phyloP scores from a whole-genome alignment of 768 basidiomycete species.

The Mycena albidolilacea region DNA sequence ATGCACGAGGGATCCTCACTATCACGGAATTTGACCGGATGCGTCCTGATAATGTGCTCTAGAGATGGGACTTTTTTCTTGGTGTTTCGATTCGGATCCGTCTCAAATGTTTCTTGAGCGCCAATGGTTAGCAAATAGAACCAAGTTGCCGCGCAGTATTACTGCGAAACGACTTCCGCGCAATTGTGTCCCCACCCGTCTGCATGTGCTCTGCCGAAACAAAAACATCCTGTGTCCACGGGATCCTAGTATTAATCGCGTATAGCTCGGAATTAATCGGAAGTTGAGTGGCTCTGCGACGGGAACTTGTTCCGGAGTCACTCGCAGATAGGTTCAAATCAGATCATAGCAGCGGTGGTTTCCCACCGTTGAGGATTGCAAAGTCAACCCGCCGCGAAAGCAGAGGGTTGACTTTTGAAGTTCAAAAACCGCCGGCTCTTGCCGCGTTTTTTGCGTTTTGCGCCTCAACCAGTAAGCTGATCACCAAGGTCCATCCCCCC shows the following conservation, averaged over 20 bases:
- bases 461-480: too few relatives aligned
- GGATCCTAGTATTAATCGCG: constrained; percentile 6
- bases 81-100: not conserved
- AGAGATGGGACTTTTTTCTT: too few relatives aligned
- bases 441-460: too few relatives aligned
- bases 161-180: constrained; percentile 4
- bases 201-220: constrained; percentile 4
- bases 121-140: not conserved
- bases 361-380: too few relatives aligned
- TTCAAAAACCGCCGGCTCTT: too few relatives aligned
- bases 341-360: too few relatives aligned
- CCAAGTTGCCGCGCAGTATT: constrained; percentile 2
- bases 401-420: too few relatives aligned
- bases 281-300: not conserved
- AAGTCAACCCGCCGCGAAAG: too few relatives aligned
- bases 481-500: too few relatives aligned
- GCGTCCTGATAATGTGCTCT: too few relatives aligned
- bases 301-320: constrained; percentile 7
- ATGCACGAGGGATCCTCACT: too few relatives aligned
- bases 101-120: constrained; percentile 6
- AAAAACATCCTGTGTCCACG: not conserved
- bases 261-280: not conserved
- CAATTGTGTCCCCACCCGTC: constrained; percentile 8
- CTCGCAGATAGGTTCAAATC: not conserved
- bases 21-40: too few relatives aligned